Percentiles rank a stretch among this genome's conserved stretches.
phyloP scores from a whole-genome alignment of 306 rosid species.

The Cicer yamashitae region DNA sequence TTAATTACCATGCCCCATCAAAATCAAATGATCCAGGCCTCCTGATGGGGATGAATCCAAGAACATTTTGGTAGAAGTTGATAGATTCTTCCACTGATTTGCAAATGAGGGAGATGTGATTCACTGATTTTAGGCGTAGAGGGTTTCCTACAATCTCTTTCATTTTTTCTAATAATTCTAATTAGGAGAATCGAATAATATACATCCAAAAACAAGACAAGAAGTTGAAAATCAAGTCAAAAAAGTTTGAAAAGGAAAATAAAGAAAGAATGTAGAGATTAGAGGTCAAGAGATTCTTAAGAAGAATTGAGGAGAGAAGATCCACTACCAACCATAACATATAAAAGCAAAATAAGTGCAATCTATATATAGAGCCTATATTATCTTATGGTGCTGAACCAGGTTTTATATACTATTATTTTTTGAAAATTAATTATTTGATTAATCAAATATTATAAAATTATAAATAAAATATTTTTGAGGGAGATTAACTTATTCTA shows the following conservation, averaged over 20 bases:
- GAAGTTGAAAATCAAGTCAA: neutral
- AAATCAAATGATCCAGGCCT: constrained; percentile 91
- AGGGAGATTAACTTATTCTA: too few relatives aligned
- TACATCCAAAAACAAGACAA: neutral
- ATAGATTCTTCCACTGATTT: constrained; percentile 68
- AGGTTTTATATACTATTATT: too few relatives aligned
- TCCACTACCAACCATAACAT: neutral
- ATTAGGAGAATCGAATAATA: neutral
- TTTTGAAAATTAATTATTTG: too few relatives aligned
- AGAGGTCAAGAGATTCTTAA: neutral
- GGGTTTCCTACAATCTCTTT: constrained; percentile 80
- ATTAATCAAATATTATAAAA: too few relatives aligned
- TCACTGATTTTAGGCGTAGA: constrained; percentile 78
- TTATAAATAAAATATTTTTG: too few relatives aligned
- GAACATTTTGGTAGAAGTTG: constrained; percentile 73
- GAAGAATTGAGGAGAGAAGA: neutral
- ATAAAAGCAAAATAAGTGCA: neutral
- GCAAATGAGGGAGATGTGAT: constrained; percentile 84
- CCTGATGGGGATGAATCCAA: constrained; percentile 82
- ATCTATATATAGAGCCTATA: constrained; percentile 39
- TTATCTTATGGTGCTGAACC: too few relatives aligned
- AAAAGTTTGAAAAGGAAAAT: neutral
- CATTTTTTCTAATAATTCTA: constrained; percentile 46
- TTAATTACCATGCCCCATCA: constrained; percentile 81
- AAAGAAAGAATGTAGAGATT: neutral